Percentiles rank a stretch among this genome's conserved stretches.
These are phyloP conservation scores for Pestalotiopsis sp. DNA, from an alignment of 2,329 filamentous ascomycete genomes.

Conservation along the genomic window DNA sequence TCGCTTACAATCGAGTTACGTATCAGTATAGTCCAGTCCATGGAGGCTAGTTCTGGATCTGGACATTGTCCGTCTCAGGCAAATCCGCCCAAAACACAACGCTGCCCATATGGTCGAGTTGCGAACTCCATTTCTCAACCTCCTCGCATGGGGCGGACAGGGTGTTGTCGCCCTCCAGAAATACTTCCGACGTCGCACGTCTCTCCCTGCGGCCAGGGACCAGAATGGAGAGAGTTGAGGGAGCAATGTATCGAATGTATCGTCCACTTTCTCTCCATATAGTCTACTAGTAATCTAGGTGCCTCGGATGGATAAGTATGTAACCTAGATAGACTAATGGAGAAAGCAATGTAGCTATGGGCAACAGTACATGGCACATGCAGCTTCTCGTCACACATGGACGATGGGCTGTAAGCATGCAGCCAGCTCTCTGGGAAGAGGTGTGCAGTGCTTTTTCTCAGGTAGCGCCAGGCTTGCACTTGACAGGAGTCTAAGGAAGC, in stretches of 20 bases:
- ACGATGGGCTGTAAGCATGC: neutral
- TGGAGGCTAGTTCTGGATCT: neutral
- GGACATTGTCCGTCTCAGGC: neutral
- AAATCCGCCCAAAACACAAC: neutral
- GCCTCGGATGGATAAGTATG: neutral
- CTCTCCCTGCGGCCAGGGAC: neutral
- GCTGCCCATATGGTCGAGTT: neutral
- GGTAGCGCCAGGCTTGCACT: neutral
- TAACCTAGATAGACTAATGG: neutral
- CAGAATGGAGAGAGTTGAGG: neutral
- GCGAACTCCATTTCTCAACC: neutral
- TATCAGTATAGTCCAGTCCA: neutral
- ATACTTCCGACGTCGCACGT: slow-evolving; percentile 7
- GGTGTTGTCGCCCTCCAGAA: neutral
- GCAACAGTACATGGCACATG: neutral
- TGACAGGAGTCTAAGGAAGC: neutral
- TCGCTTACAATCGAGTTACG: neutral
- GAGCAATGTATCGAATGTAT: neutral
- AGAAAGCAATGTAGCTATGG: neutral
- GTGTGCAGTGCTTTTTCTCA: neutral
- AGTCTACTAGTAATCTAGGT: neutral
- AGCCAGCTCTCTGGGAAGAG: neutral
- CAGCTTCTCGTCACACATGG: neutral
- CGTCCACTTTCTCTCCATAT: neutral
- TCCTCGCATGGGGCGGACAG: neutral